phyloP scores from a whole-genome alignment of 164 flowering plant species.

The Nelumbo lutea region DNA sequence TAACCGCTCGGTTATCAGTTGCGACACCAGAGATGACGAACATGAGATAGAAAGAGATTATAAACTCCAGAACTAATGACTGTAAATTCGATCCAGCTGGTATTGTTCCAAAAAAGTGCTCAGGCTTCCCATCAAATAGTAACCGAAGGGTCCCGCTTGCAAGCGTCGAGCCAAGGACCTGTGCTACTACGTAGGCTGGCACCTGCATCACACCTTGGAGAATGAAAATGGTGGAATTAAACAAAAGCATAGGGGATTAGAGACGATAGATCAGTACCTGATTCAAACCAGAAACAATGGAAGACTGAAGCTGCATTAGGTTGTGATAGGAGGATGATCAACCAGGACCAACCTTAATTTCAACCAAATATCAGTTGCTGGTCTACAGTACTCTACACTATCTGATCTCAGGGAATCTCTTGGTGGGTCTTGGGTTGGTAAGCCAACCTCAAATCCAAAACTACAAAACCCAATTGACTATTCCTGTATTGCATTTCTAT shows the following conservation, averaged over 20 bases:
- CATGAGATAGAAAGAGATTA: constrained; percentile 60
- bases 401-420: too few species aligned
- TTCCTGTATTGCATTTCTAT: too few species aligned
- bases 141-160: constrained; percentile 45
- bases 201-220: constrained; percentile 20
- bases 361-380: too few species aligned
- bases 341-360: too few species aligned
- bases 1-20: constrained; percentile 54
- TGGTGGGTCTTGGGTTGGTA: too few species aligned
- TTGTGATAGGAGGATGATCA: too few species aligned
- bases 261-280: too few species aligned
- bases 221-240: neutral
- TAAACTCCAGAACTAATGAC: constrained; percentile 43
- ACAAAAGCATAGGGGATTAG: neutral
- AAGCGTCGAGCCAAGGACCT: constrained; percentile 40
- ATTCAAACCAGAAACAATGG: too few species aligned
- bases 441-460: too few species aligned
- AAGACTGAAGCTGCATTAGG: too few species aligned
- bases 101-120: constrained; percentile 37
- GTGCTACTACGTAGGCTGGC: constrained; percentile 33
- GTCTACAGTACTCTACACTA: too few species aligned
- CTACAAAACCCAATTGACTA: too few species aligned
- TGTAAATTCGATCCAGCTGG: constrained; percentile 44
- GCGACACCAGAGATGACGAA: constrained; percentile 60
- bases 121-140: constrained; percentile 26